A percentile compares a stretch with the other conserved stretches of the same genome.
These are phyloP conservation scores for Flaveria brownii DNA, from an alignment of 129 eudicot genomes.

Conservation along the genomic window DNA sequence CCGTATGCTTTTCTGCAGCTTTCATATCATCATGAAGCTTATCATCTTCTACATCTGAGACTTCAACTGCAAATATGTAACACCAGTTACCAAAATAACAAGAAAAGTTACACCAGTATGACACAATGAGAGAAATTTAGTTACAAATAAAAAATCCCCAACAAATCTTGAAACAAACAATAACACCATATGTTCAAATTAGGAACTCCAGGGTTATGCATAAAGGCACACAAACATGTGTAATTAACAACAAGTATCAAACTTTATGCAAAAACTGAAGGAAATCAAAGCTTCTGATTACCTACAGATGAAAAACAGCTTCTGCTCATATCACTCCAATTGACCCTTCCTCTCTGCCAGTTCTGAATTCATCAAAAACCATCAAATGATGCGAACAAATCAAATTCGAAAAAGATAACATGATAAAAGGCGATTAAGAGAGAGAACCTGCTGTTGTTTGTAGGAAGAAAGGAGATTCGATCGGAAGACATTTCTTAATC, in stretches of 20 bases:
- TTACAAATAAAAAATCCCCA: background rate
- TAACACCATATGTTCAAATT: background rate
- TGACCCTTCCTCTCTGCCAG: conserved; percentile 17
- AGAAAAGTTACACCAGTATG: background rate
- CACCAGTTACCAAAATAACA: conserved; percentile 20
- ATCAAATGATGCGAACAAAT: background rate
- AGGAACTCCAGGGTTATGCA: too few species aligned
- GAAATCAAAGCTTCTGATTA: conserved; percentile 15
- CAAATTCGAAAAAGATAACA: background rate
- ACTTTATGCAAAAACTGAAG: background rate
- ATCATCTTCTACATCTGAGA: conserved; percentile 63
- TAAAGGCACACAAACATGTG: background rate
- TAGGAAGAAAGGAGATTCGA: conserved; percentile 22
- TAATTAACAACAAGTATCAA: background rate
- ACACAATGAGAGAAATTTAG: background rate
- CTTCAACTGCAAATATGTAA: conserved; percentile 45
- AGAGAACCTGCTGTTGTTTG: conserved; percentile 31
- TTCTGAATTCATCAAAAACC: conserved; percentile 27
- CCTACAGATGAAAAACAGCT: conserved; percentile 44
- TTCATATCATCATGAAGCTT: conserved; percentile 54
- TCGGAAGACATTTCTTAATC: conserved; percentile 5
- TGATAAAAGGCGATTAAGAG: conserved; percentile 4
- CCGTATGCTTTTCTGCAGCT: conserved; percentile 68
- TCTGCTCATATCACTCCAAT: conserved; percentile 4
- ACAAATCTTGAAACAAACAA: background rate